A percentile compares a stretch with the other conserved stretches of the same genome.
These are phyloP conservation scores for Pseudogymnoascus sp. DNA, from an alignment of 2,329 filamentous ascomycete species.

Conservation along the genomic window DNA sequence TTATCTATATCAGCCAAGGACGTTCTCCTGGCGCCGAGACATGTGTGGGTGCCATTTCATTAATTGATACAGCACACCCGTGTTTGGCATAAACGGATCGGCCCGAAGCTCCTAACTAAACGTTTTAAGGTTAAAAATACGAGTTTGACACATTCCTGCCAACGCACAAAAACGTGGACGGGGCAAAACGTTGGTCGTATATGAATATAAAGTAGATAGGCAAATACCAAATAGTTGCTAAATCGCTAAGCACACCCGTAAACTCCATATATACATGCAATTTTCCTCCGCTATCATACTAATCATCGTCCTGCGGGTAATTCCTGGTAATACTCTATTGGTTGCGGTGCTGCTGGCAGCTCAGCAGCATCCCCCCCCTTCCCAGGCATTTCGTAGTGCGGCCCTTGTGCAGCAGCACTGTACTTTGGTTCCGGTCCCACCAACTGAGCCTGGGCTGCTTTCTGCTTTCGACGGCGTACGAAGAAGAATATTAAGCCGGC, in stretches of 20 bases:
- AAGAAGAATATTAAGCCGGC: neutral
- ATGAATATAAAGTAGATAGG: neutral
- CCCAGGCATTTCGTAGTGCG: neutral
- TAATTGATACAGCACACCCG: neutral
- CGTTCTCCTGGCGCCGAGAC: neutral
- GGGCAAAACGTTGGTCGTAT: neutral
- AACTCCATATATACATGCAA: conserved; percentile 2
- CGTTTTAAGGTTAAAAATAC: conserved; percentile 1
- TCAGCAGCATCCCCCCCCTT: neutral
- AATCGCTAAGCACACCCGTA: neutral
- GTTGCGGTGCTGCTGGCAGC: neutral
- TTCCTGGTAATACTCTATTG: conserved; percentile 2
- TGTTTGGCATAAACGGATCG: neutral
- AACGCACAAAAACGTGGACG: neutral
- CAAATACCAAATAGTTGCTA: neutral
- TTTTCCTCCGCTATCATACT: neutral
- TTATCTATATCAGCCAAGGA: neutral
- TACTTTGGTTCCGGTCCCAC: neutral
- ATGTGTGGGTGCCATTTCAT: neutral
- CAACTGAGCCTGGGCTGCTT: neutral
- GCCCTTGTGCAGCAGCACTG: neutral
- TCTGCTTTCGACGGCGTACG: neutral
- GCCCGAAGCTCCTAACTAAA: neutral
- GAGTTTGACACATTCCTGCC: neutral
- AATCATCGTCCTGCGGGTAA: neutral